phyloP scores from a whole-genome alignment of 345 rosid species.

The Heritiera fomes region DNA sequence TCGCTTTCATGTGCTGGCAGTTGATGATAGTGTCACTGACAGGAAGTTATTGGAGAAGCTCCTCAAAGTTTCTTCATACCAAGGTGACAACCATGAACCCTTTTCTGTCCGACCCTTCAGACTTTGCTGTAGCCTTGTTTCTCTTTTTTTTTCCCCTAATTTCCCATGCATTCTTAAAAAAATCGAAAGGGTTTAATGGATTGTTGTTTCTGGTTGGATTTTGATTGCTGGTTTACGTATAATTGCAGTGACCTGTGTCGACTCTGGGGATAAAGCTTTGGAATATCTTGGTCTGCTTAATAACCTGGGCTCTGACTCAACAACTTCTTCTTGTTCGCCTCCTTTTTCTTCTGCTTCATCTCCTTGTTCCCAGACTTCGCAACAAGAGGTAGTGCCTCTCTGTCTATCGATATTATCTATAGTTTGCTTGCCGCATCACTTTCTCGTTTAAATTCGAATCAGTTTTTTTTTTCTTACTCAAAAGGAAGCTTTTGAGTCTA shows the following conservation, averaged over 20 bases:
- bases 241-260: conserved; percentile 54
- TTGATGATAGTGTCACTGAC: conserved; percentile 59
- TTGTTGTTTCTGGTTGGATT: background rate
- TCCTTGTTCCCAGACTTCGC: conserved; percentile 19
- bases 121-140: background rate
- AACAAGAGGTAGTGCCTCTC: conserved; percentile 27
- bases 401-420: background rate
- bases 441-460: background rate
- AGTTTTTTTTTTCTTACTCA: too few relatives aligned
- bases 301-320: conserved; percentile 5
- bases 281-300: conserved; percentile 51
- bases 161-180: background rate
- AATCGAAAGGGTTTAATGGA: background rate
- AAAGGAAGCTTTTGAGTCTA: too few relatives aligned
- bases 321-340: background rate
- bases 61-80: conserved; percentile 51
- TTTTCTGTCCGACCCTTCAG: background rate
- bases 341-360: conserved; percentile 3
- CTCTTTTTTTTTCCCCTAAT: background rate
- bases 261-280: conserved; percentile 59
- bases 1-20: conserved; percentile 58
- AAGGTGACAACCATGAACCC: conserved; percentile 30
- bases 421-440: background rate
- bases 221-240: background rate
- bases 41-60: conserved; percentile 54